Evolutionary conservation across 202 grass and related monocot genomes (phyloP).

Genomic region (Cymbopogon flexuosus): DNA sequence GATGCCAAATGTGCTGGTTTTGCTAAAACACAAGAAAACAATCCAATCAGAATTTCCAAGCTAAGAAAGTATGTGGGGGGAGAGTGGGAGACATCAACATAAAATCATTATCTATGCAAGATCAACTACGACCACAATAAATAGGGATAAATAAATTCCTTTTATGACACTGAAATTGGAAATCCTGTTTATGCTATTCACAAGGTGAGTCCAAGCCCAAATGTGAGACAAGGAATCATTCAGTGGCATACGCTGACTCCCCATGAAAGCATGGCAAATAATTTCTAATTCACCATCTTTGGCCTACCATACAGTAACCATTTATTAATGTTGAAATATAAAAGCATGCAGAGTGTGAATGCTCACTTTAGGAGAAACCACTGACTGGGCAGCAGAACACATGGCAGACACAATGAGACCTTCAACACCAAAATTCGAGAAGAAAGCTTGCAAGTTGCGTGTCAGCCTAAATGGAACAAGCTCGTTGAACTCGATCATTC

Average conservation of each 20-base stretch:
- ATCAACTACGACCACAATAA: not conserved
- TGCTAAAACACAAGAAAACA: conserved; percentile 57
- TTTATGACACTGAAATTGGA: not conserved
- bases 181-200: not conserved
- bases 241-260: not conserved
- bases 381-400: conserved; percentile 91
- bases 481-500: conserved; percentile 94
- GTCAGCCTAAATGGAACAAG: conserved; percentile 96
- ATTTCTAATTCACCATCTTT: conserved; percentile 1
- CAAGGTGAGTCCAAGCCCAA: not conserved
- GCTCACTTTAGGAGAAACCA: conserved; percentile 88
- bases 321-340: conserved; percentile 6
- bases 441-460: conserved; percentile 96
- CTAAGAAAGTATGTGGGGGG: not conserved
- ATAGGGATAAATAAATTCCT: not conserved
- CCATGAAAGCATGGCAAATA: not conserved
- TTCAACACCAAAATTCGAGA: conserved; percentile 96
- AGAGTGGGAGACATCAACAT: not conserved
- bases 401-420: conserved; percentile 92
- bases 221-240: not conserved
- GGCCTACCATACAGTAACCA: not conserved
- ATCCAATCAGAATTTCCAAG: conserved; percentile 24
- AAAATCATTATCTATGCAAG: not conserved
- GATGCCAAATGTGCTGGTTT: conserved; percentile 98
- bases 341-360: conserved; percentile 14